Conservation (phyloP, 352 stramenopile genomes). For the Aphanomyces astaci region DNA sequence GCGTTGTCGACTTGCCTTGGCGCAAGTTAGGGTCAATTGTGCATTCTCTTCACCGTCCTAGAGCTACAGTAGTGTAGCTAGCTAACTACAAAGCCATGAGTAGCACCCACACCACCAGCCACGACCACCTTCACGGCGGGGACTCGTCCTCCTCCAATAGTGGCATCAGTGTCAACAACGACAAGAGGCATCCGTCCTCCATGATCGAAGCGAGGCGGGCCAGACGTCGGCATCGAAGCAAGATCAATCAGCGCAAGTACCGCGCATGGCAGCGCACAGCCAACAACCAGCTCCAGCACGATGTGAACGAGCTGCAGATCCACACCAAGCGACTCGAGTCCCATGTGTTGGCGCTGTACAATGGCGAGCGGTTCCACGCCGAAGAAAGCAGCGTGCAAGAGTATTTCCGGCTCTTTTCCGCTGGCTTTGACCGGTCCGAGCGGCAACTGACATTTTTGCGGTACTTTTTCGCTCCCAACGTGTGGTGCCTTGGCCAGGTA, state of each 20-base stretch:
- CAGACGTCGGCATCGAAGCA: not conserved
- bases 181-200: too few species aligned
- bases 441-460: not conserved
- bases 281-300: not conserved
- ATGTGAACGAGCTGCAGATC: not conserved
- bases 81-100: too few species aligned
- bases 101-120: not conserved
- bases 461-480: not conserved
- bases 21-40: too few species aligned
- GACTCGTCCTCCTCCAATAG: not conserved
- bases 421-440: not conserved
- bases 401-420: not conserved
- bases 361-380: not conserved
- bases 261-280: not conserved
- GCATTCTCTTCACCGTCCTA: too few species aligned
- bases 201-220: not conserved
- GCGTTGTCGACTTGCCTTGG: too few species aligned
- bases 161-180: not conserved
- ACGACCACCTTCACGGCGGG: not conserved
- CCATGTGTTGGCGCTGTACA: not conserved
- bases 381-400: not conserved
- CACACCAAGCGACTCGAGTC: not conserved
- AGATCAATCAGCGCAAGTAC: constrained; percentile 10
- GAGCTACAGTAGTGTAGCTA: too few species aligned
- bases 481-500: not conserved